Base-by-base conservation (phyloP, 2,329 filamentous ascomycete genomes). In the Akanthomyces uredinophilus region DNA sequence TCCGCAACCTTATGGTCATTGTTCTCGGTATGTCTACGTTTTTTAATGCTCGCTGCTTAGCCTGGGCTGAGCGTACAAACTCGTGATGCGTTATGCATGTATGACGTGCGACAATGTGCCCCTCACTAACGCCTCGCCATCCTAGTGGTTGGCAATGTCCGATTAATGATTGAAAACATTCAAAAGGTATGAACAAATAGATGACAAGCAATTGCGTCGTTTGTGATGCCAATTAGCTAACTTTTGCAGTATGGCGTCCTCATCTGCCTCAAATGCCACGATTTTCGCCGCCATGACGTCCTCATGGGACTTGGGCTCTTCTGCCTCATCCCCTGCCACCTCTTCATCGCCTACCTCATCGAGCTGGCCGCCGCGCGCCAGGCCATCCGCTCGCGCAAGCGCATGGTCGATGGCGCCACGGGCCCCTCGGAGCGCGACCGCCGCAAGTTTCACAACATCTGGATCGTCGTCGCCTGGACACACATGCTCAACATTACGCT, bases 141-240 rank as follows among this genome's bases (percentile, higher is more conserved):
- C 49, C 44, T 64, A 92, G 91, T 98, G 70, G 92, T 94, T 55
- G 95, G 93, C 70, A 99, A 99, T 73, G 77, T 99, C 57, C 88
- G 95, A 66, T 82, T 99, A 70, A 91, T 98, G 79, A 92, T 99
- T 71, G 95, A 98, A 76, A 99, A 99, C 72, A 91, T 94, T 68
- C 91, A 94, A 80, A 97, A 97, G 83, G 91, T 91, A 72, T 64
- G 66, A 22, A 20, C 11, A n/a, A n/a, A 7, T 8, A 41, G 4
- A 43, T 18, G 3, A 16, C 8, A 44, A 20, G 43, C 4, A 20
- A 16, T 5, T 4, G 24, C 20, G 22, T 35, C 35, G 2, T 24
- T 39, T 5, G 24, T 41, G 22, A n/a, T 41, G 22, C 46, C 46
- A 22, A 14, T 41, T 27, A 35, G 29, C 47, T 56, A 35, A 64